phyloP scores from a whole-genome alignment of 345 rosid genomes.

The Bretschneidera sinensis region DNA sequence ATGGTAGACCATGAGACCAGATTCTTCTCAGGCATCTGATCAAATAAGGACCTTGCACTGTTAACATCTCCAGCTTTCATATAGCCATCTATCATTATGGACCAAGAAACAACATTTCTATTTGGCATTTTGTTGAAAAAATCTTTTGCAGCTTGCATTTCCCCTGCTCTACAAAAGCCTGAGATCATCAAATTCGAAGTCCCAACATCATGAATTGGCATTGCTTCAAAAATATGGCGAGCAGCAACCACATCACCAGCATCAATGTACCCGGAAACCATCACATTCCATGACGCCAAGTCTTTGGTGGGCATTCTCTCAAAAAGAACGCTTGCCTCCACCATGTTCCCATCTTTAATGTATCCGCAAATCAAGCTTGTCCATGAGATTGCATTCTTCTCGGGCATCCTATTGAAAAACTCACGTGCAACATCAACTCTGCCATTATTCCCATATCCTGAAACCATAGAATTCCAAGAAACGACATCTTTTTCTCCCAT shows the following conservation, averaged over 20 bases:
- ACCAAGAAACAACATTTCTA: constrained; percentile 31
- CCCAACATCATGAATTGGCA: constrained; percentile 21
- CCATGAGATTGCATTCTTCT: constrained; percentile 29
- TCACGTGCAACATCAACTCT: constrained; percentile 22
- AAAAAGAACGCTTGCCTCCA: constrained; percentile 28
- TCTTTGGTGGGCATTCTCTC: constrained; percentile 26
- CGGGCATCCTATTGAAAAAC: constrained; percentile 23
- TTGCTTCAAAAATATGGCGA: constrained; percentile 13
- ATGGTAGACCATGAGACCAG: constrained; percentile 28
- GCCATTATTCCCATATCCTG: constrained; percentile 24
- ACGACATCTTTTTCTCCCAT: constrained; percentile 30
- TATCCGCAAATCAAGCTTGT: constrained; percentile 31
- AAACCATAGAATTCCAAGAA: constrained; percentile 33
- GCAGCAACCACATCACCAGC: constrained; percentile 25
- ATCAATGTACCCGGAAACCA: constrained; percentile 25
- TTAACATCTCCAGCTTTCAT: constrained; percentile 23
- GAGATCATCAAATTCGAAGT: constrained; percentile 29
- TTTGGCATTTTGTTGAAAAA: constrained; percentile 22
- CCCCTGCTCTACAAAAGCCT: constrained; percentile 24
- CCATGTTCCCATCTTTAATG: constrained; percentile 26
- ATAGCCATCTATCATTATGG: constrained; percentile 31
- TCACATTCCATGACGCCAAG: constrained; percentile 23
- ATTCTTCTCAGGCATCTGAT: constrained; percentile 28
- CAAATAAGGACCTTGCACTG: constrained; percentile 26
- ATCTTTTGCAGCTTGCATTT: constrained; percentile 20